These are phyloP conservation scores for Melanopsichium pennsylvanicum DNA, from an alignment of 1,284 basidiomycete species.

Conservation along the genomic window DNA sequence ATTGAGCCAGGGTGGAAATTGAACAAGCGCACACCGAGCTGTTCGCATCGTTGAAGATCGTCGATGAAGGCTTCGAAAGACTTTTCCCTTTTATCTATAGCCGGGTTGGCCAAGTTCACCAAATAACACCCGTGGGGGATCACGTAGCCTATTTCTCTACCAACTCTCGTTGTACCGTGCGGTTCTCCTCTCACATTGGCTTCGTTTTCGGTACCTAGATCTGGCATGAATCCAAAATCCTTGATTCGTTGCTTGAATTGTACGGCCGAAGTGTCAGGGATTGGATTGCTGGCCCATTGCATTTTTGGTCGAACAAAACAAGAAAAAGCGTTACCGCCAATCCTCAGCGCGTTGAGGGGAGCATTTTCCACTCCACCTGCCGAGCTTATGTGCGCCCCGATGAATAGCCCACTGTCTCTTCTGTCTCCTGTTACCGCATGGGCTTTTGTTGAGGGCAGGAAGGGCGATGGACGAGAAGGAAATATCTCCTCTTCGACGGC, in stretches of 20 bases:
- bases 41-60: conserved; percentile 81
- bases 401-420: conserved; percentile 18
- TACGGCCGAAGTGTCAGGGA: conserved; percentile 70
- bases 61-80: conserved; percentile 83
- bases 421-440: no score
- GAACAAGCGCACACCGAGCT: conserved; percentile 77
- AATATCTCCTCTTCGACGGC: conserved; percentile 15
- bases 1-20: conserved; percentile 78
- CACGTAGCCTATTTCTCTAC: no score
- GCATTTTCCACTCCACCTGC: conserved; percentile 81
- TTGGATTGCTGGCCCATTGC: conserved; percentile 76
- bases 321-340: conserved; percentile 80
- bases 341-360: conserved; percentile 72
- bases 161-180: no score
- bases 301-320: conserved; percentile 84
- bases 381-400: conserved; percentile 83
- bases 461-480: conserved; percentile 13
- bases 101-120: conserved; percentile 83
- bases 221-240: conserved; percentile 18
- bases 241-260: conserved; percentile 23
- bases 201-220: background rate
- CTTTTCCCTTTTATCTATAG: conserved; percentile 79
- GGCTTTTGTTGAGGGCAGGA: background rate
- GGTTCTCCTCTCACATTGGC: background rate
- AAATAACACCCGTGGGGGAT: conserved; percentile 86